These are phyloP conservation scores for Umbilicus rupestris DNA, from an alignment of 164 flowering plant species.

Conservation along the genomic window DNA sequence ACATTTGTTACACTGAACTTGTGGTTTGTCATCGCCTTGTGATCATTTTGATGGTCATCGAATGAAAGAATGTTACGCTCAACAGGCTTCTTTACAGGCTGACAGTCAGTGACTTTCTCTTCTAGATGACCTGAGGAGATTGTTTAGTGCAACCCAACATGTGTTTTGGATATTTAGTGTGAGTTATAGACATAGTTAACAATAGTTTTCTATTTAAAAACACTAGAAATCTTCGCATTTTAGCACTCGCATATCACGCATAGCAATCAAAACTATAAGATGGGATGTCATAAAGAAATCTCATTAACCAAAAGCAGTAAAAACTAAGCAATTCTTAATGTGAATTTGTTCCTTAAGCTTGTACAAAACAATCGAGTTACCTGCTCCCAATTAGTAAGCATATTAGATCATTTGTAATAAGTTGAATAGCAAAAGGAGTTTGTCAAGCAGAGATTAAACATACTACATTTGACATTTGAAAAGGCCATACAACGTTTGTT, in stretches of 20 bases:
- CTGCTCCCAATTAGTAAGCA: not conserved
- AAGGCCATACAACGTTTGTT: too few species aligned
- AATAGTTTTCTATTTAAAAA: conserved; percentile 9
- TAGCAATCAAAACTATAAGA: not conserved
- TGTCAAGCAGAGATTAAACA: too few species aligned
- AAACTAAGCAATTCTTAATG: not conserved
- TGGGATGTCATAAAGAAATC: not conserved
- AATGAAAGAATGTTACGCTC: conserved; percentile 25
- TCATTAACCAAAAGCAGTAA: not conserved
- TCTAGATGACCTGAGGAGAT: conserved; percentile 83
- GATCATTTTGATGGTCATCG: conserved; percentile 25
- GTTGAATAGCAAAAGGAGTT: too few species aligned
- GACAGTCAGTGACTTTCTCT: conserved; percentile 32
- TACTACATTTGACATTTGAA: too few species aligned
- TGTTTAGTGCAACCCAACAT: conserved; percentile 54
- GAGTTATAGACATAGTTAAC: conserved; percentile 4
- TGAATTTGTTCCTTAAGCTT: not conserved
- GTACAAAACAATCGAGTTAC: not conserved
- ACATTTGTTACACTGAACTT: conserved; percentile 31
- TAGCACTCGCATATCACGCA: not conserved
- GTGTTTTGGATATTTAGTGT: conserved; percentile 8
- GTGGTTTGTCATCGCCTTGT: conserved; percentile 21
- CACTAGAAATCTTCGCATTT: not conserved
- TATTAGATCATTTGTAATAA: too few species aligned
- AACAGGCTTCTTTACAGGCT: conserved; percentile 26